Conservation (phyloP, 306 rosid genomes). For the Vicia sativa region DNA sequence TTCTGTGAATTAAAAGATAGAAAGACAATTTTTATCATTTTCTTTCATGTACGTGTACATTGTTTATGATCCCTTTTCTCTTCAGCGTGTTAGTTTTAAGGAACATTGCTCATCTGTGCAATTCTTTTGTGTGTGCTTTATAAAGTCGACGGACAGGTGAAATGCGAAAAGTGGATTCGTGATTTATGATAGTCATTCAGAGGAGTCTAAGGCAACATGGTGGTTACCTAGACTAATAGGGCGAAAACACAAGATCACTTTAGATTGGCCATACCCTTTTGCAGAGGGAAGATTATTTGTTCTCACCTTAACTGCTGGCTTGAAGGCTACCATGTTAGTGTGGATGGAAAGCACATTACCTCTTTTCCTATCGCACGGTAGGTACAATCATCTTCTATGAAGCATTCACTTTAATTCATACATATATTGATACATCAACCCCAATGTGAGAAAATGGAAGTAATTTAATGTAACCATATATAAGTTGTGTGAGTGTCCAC, state of each 20-base stretch:
- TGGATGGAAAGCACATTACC: constrained; percentile 87
- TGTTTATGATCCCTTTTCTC: not conserved
- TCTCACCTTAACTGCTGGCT: constrained; percentile 82
- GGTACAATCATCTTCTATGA: constrained; percentile 23
- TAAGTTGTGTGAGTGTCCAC: too few relatives aligned
- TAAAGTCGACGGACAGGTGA: constrained; percentile 87
- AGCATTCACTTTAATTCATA: too few relatives aligned
- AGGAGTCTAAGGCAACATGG: constrained; percentile 84
- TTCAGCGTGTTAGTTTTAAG: not conserved
- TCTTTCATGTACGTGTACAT: not conserved
- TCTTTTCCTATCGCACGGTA: constrained; percentile 93
- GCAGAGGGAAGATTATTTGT: constrained; percentile 83
- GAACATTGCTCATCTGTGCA: constrained; percentile 28
- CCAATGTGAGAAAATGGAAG: too few relatives aligned
- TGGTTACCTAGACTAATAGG: constrained; percentile 90
- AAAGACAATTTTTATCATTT: not conserved
- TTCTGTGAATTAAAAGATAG: not conserved
- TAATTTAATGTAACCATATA: too few relatives aligned
- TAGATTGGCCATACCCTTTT: constrained; percentile 96
- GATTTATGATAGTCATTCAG: constrained; percentile 66
- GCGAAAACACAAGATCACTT: constrained; percentile 67
- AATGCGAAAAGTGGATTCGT: constrained; percentile 96
- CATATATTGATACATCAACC: too few relatives aligned
- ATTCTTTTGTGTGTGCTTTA: constrained; percentile 34
- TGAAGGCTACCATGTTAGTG: constrained; percentile 89